Conservation (phyloP, 2,329 filamentous ascomycete genomes). For the Colletotrichum sidae region DNA sequence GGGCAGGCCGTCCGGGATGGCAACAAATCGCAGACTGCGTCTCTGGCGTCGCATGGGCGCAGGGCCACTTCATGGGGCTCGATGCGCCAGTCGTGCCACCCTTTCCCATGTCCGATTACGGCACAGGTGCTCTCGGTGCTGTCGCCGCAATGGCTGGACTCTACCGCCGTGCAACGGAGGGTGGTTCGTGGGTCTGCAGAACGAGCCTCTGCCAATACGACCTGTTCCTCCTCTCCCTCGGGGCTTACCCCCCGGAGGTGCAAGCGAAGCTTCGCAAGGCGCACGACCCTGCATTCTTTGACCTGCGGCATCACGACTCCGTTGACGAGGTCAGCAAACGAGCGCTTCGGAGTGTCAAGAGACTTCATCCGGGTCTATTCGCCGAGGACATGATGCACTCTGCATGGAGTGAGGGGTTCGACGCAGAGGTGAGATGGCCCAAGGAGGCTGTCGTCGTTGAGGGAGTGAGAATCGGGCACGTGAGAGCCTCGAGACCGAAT, state of each 20-base stretch:
- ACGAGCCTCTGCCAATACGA: conserved; percentile 51
- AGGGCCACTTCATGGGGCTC: conserved; percentile 64
- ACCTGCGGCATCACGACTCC: conserved; percentile 65
- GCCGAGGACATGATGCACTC: conserved; percentile 44
- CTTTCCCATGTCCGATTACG: conserved; percentile 62
- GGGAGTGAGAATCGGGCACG: conserved; percentile 51
- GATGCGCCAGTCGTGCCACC: conserved; percentile 69
- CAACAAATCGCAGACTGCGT: conserved; percentile 73
- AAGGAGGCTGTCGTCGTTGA: conserved; percentile 53
- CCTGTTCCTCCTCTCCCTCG: conserved; percentile 51
- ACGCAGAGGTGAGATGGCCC: conserved; percentile 51
- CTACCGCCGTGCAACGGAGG: conserved; percentile 46
- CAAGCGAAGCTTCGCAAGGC: conserved; percentile 59
- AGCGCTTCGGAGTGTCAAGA: conserved; percentile 63
- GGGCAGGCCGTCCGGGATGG: conserved; percentile 70
- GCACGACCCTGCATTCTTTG: conserved; percentile 64
- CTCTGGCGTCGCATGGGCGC: conserved; percentile 62
- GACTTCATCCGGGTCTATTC: conserved; percentile 48
- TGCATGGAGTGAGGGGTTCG: conserved; percentile 46
- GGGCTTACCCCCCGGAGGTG: conserved; percentile 59
- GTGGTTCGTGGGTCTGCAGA: conserved; percentile 49
- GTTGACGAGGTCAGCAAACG: conserved; percentile 69
- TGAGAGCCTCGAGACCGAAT: conserved; percentile 51
- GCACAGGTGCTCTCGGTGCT: conserved; percentile 48
- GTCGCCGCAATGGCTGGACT: conserved; percentile 48